Percentiles rank a stretch among this genome's conserved stretches.
These are phyloP conservation scores for Suillus occidentalis DNA, from an alignment of 768 basidiomycete genomes.

Conservation along the genomic window DNA sequence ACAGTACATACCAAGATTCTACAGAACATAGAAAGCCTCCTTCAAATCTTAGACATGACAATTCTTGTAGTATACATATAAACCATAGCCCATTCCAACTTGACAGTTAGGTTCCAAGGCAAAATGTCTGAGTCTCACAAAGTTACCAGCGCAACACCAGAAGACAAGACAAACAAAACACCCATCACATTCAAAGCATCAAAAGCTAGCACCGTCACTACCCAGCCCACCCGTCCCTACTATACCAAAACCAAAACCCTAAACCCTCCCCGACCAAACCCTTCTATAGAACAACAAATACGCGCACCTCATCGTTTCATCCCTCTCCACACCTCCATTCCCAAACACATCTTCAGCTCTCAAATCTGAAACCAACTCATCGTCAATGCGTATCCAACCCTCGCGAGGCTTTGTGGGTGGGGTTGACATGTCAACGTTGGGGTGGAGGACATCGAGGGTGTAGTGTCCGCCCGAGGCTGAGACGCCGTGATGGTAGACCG, in stretches of 20 bases:
- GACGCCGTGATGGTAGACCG: constrained; percentile 89
- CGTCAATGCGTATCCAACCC: constrained; percentile 92
- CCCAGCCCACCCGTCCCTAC: not conserved
- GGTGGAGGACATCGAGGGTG: constrained; percentile 86
- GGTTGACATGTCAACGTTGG: constrained; percentile 50
- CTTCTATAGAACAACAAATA: constrained; percentile 87
- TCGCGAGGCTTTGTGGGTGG: constrained; percentile 42
- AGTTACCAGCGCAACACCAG: too few species aligned
- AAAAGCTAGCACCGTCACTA: not conserved
- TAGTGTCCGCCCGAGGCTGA: constrained; percentile 95
- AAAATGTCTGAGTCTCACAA: too few species aligned
- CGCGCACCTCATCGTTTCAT: constrained; percentile 63
- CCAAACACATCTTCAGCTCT: constrained; percentile 70
- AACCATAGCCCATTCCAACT: too few species aligned
- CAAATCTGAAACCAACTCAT: constrained; percentile 82
- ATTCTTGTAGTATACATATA: too few species aligned
- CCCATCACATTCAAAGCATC: not conserved
- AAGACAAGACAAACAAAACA: not conserved
- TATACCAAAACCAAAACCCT: not conserved
- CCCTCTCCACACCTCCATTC: constrained; percentile 40
- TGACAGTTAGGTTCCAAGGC: too few species aligned
- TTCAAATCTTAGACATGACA: too few species aligned
- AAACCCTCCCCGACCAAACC: constrained; percentile 36
- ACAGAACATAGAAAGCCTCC: too few species aligned
- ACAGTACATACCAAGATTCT: too few species aligned